Percentiles rank a stretch among this genome's conserved stretches.
Conservation (phyloP, 108 stramenopile species). For the Cyclostephanos tholiformis region DNA sequence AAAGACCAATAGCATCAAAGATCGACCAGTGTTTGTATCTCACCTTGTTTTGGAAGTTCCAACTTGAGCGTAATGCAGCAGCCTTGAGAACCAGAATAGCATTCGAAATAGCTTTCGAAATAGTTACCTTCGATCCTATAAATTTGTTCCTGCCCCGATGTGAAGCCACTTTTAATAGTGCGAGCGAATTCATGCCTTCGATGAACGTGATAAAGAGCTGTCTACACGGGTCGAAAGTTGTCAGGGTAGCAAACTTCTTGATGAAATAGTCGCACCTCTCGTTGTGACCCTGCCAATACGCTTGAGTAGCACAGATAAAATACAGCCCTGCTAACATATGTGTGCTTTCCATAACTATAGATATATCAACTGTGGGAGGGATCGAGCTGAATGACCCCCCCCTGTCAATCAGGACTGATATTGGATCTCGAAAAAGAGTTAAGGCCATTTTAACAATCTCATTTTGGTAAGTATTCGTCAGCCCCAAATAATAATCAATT, state of each 20-base stretch:
- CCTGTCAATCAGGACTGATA: not conserved
- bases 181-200: not conserved
- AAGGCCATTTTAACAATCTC: not conserved
- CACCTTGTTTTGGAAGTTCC: slow-evolving; percentile 42
- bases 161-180: no score
- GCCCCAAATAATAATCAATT: not conserved
- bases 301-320: not conserved
- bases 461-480: not conserved
- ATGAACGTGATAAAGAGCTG: not conserved
- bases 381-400: not conserved
- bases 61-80: slow-evolving; percentile 17
- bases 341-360: not conserved
- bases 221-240: not conserved
- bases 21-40: no score
- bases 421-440: not conserved
- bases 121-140: not conserved
- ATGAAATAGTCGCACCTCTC: slow-evolving; percentile 5
- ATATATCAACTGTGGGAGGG: not conserved
- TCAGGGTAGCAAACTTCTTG: not conserved
- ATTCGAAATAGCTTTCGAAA: slow-evolving; percentile 6
- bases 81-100: slow-evolving; percentile 1
- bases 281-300: slow-evolving; percentile 15
- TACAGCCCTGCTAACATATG: not conserved
- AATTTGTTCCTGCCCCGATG: not conserved
- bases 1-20: not conserved